Conservation (phyloP, 768 basidiomycete species). For the Leucosporidium creatinivorum region DNA sequence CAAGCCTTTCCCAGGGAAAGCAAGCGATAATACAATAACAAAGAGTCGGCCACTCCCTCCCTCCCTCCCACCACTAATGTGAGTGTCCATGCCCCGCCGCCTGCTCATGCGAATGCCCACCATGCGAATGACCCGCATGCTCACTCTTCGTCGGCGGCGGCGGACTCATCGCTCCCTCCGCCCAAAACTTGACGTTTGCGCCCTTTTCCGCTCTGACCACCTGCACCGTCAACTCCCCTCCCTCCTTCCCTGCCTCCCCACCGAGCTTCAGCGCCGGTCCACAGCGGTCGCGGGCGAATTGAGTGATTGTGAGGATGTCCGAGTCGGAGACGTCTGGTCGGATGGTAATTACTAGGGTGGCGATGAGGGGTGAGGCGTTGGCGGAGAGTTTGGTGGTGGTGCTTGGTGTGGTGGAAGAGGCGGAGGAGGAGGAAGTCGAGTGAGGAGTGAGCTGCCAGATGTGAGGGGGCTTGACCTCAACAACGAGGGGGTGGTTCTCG, state of each 20-base stretch:
- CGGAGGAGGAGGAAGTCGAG: background rate
- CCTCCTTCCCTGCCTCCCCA: background rate
- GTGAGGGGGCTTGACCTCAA: constrained; percentile 75
- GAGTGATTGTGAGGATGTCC: background rate
- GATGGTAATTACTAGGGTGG: background rate
- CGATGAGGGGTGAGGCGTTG: background rate
- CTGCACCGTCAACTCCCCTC: constrained; percentile 14
- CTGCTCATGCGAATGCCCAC: background rate
- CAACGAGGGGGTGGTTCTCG: constrained; percentile 72
- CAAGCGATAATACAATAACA: no score
- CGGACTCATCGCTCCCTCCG: background rate
- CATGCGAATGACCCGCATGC: background rate
- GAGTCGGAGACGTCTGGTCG: constrained; percentile 2
- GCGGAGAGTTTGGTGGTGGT: background rate
- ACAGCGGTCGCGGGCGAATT: constrained; percentile 6
- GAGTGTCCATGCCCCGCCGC: background rate
- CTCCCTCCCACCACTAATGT: background rate
- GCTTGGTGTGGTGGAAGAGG: background rate
- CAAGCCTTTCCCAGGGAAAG: no score
- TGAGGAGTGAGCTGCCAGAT: constrained; percentile 74
- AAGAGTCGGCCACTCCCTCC: no score
- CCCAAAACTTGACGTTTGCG: background rate
- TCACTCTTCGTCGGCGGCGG: background rate
- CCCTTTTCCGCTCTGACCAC: constrained; percentile 12
- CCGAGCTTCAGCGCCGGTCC: background rate